Conservation (phyloP, 495 filamentous ascomycete genomes). For the Neurospora pannonica region DNA sequence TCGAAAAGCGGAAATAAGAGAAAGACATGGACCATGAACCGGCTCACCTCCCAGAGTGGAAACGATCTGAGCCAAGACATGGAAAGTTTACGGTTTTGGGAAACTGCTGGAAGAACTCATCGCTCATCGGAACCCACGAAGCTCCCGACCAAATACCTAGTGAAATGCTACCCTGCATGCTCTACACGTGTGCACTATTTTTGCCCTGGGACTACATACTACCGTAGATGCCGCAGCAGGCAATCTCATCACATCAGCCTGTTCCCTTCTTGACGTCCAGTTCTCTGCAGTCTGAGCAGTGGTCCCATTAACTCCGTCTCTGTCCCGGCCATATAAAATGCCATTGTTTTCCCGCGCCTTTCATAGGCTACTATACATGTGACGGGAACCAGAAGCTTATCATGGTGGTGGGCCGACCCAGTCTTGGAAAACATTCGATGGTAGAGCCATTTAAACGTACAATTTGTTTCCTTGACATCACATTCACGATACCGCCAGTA, state of each 20-base stretch:
- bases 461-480: not conserved
- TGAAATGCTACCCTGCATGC: not conserved
- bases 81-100: not conserved
- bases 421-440: not conserved
- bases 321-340: not conserved
- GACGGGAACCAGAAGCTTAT: not conserved
- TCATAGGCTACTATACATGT: not conserved
- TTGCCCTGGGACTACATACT: not conserved
- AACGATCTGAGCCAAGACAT: not conserved
- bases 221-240: not conserved
- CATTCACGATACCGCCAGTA: not conserved
- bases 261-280: not conserved
- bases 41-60: not conserved
- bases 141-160: not conserved
- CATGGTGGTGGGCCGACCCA: not conserved
- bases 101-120: not conserved
- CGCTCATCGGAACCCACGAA: not conserved
- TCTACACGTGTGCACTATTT: not conserved
- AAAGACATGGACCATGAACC: not conserved
- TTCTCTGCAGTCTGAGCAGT: not conserved
- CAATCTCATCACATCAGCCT: not conserved
- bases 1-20: not conserved
- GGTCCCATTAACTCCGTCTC: not conserved
- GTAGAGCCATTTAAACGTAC: not conserved
- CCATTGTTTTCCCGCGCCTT: not conserved